phyloP scores from a whole-genome alignment of 805 yeast species.

The Lachancea lanzarotensis region DNA sequence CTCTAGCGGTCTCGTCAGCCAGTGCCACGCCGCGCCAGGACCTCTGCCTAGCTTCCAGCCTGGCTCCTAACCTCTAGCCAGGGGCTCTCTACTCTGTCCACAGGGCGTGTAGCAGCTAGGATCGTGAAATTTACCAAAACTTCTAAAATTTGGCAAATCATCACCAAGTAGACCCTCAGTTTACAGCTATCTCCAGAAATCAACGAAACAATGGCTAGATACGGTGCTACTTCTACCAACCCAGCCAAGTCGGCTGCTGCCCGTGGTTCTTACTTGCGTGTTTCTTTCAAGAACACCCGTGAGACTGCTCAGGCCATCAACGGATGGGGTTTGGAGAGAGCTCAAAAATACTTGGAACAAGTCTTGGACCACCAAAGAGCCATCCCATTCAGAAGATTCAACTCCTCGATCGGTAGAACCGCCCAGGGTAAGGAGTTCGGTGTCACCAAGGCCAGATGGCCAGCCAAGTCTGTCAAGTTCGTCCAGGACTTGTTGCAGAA shows the following conservation, averaged over 20 bases:
- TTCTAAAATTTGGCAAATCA: background rate
- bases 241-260: constrained; percentile 99
- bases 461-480: constrained; percentile 95
- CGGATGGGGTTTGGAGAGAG: constrained; percentile 97
- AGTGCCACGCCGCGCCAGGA: no score
- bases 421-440: constrained; percentile 99
- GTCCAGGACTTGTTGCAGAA: constrained; percentile 90
- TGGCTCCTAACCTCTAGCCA: background rate
- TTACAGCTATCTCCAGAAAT: constrained; percentile 10
- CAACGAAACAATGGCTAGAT: constrained; percentile 77
- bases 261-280: constrained; percentile 99
- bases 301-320: constrained; percentile 97
- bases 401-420: constrained; percentile 96
- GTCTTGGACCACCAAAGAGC: constrained; percentile 99
- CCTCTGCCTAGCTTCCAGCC: constrained; percentile 3
- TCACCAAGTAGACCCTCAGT: background rate
- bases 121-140: constrained; percentile 4
- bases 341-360: constrained; percentile 91
- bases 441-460: constrained; percentile 99
- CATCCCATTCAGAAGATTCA: constrained; percentile 98
- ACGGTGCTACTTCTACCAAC: constrained; percentile 98
- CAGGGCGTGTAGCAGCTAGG: no score
- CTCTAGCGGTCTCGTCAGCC: background rate
- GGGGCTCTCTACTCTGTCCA: no score
- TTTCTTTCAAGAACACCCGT: constrained; percentile 99